Percentiles rank a stretch among this genome's conserved stretches.
Conservation (phyloP, 345 rosid species). For the Pistacia vera region DNA sequence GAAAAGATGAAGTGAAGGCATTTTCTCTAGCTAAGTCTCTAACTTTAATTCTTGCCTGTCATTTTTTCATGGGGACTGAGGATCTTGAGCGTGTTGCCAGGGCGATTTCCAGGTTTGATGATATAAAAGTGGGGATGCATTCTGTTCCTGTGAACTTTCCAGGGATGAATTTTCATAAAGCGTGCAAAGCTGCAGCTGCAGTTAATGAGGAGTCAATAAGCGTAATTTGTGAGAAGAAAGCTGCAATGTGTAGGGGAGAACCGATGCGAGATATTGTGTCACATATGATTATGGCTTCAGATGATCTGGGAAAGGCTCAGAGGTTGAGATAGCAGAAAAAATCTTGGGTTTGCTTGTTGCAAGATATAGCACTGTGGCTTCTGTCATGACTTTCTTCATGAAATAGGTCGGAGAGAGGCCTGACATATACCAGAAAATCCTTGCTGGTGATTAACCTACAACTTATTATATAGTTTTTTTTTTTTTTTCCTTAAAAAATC, state of each 20-base stretch:
- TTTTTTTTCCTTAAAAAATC: no score
- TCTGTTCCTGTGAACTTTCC: slow-evolving; percentile 44
- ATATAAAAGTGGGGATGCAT: slow-evolving; percentile 46
- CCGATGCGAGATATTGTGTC: no score
- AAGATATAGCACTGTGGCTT: slow-evolving; percentile 59
- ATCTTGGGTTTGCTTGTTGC: slow-evolving; percentile 39
- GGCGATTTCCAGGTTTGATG: slow-evolving; percentile 42
- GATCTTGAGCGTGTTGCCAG: slow-evolving; percentile 44
- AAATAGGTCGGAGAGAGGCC: slow-evolving; percentile 18
- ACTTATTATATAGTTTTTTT: background rate
- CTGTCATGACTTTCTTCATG: slow-evolving; percentile 57
- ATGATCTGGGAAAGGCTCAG: no score
- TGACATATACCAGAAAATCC: no score
- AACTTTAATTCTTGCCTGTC: slow-evolving; percentile 51
- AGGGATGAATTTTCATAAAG: slow-evolving; percentile 46
- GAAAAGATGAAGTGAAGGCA: slow-evolving; percentile 31
- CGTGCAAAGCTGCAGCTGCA: slow-evolving; percentile 37
- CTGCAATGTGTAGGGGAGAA: no score
- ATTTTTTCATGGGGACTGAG: slow-evolving; percentile 47
- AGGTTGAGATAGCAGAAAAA: no score
- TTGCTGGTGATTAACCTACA: no score
- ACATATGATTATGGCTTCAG: no score
- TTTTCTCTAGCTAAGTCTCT: slow-evolving; percentile 41
- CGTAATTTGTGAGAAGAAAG: no score
- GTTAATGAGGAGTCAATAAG: slow-evolving; percentile 40